A percentile compares a stretch with the other conserved stretches of the same genome.
Conservation (phyloP, 345 rosid species). For the Schrenkiella parvula region DNA sequence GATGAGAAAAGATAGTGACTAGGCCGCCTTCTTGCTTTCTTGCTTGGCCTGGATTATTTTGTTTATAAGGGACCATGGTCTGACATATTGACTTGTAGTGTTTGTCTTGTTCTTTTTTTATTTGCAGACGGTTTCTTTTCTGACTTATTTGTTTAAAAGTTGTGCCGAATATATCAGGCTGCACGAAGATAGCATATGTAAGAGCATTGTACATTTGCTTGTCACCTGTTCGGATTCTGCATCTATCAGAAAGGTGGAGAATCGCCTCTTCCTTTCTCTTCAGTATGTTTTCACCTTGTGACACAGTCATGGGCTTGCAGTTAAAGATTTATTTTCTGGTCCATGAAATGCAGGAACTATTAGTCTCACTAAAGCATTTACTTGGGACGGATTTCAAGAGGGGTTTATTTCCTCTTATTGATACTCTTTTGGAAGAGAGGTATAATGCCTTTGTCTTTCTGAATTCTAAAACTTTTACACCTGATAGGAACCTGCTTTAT, state of each 20-base stretch:
- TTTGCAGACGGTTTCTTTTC: slow-evolving; percentile 94
- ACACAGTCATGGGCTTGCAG: slow-evolving; percentile 1
- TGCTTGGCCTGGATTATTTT: slow-evolving; percentile 1
- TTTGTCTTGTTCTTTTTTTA: slow-evolving; percentile 12
- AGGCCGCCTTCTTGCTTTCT: too few species aligned
- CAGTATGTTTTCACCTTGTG: background rate
- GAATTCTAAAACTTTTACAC: background rate
- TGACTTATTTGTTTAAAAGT: slow-evolving; percentile 93
- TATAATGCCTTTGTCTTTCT: slow-evolving; percentile 26
- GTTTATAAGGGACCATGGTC: background rate
- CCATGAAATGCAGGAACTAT: slow-evolving; percentile 67
- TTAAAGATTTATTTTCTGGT: background rate
- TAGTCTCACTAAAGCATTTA: slow-evolving; percentile 93
- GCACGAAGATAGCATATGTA: slow-evolving; percentile 93
- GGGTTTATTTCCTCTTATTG: slow-evolving; percentile 95
- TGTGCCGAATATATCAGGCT: slow-evolving; percentile 92
- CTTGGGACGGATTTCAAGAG: slow-evolving; percentile 96
- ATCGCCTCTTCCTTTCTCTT: slow-evolving; percentile 4
- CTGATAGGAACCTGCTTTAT: slow-evolving; percentile 7
- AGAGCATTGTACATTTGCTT: slow-evolving; percentile 95
- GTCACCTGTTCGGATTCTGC: slow-evolving; percentile 98
- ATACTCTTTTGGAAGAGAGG: slow-evolving; percentile 94
- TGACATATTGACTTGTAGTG: slow-evolving; percentile 13
- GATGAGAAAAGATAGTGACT: too few species aligned
- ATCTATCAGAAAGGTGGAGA: slow-evolving; percentile 80